A percentile compares a stretch with the other conserved stretches of the same genome.
Conservation (phyloP, 2,329 filamentous ascomycete species). For the Colletotrichum kahawae region DNA sequence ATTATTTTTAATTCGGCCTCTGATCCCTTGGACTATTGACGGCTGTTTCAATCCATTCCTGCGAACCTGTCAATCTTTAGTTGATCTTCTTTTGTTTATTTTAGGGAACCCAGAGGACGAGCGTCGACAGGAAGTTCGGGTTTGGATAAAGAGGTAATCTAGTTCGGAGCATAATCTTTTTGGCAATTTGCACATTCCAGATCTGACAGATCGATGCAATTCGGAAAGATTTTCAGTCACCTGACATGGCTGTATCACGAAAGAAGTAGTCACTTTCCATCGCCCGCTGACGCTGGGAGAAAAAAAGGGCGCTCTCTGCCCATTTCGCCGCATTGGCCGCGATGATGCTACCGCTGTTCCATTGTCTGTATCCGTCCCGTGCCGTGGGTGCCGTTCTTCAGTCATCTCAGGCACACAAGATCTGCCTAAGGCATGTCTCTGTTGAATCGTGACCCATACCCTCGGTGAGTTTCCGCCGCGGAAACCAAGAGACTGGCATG, state of each 20-base stretch:
- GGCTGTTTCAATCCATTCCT: neutral
- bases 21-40: neutral
- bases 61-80: neutral
- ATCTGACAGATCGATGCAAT: neutral
- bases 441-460: constrained; percentile 4
- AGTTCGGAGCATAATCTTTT: neutral
- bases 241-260: neutral
- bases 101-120: neutral
- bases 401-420: neutral
- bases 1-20: neutral
- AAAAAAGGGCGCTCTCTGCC: neutral
- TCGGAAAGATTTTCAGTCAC: neutral
- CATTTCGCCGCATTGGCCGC: neutral
- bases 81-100: neutral
- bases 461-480: constrained; percentile 13
- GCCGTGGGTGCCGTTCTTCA: neutral
- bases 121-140: neutral
- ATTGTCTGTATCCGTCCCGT: neutral
- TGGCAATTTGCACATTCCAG: neutral
- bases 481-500: neutral
- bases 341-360: neutral
- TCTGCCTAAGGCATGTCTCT: neutral
- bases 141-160: neutral
- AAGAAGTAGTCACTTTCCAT: neutral
- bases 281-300: neutral